Evolutionary conservation across 2,329 filamentous ascomycete species (phyloP), one percentile per base, ranked within the genome.

Genomic region (Neofusicoccum cordaticola): DNA sequence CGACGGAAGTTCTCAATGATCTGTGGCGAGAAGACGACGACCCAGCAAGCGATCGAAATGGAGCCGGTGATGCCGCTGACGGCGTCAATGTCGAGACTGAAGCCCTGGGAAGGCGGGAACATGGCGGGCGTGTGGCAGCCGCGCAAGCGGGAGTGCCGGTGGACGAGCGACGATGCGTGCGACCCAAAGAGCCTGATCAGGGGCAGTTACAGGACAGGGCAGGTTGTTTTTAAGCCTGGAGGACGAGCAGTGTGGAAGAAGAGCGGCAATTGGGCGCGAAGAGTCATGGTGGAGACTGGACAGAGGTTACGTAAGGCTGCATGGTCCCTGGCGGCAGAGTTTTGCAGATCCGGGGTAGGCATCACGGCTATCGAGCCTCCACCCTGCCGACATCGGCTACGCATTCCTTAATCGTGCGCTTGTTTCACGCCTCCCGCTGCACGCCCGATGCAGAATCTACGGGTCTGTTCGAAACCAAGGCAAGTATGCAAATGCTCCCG

Each of bases 1-100:
- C 93, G 87, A 68, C 88, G 89, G 80, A 97, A 97, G 75, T 97
- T 97, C 74, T 97, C 92, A 71, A 97, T 89, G 71, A 99, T 97
- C 71, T 99, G 95, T 2, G 95, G 95, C 0, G 92, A 95, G 81
- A 97, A 99, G 65, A 99, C 95, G 41, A 98, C 75, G 65, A 98
- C 91, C 95, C 95, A 97, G 76, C 93, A 97, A 58, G 93, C 93
- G 74, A 99, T 97, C 51, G 92, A 97, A 70, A 99, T 93, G 8
- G 93, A 97, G 41, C 93, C 94, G 79, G 90, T 93, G 71, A 97
- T 97, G 63, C 94, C 94, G 71, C 92, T 96, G 72, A 97, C 88
- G 66, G 93, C 93, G 74, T 95, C 91, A 66, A 97, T 88, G 76
- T 97, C 91, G 70, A 97, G 83, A 77, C 90, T 89, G 67, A 85